These are phyloP conservation scores for Aspergillus sp. DNA, from an alignment of 2,329 filamentous ascomycete species.

Conservation along the genomic window DNA sequence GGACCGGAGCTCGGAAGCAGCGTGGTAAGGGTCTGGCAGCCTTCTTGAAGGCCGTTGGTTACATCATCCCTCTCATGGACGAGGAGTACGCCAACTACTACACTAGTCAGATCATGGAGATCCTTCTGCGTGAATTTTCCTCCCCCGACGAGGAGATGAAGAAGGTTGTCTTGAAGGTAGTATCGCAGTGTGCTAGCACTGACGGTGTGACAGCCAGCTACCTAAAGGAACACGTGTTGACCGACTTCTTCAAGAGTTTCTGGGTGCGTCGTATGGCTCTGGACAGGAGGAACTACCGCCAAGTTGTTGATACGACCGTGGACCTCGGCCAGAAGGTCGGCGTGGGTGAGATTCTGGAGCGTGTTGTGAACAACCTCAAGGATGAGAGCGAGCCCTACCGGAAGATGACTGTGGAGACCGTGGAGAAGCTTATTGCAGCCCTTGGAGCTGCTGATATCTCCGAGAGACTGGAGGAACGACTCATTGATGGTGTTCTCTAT, in stretches of 20 bases:
- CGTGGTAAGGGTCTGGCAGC: slow-evolving; percentile 93
- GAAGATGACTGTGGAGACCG: slow-evolving; percentile 98
- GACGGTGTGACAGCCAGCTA: slow-evolving; percentile 94
- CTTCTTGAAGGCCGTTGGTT: slow-evolving; percentile 95
- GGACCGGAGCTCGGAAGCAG: slow-evolving; percentile 95
- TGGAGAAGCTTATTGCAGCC: slow-evolving; percentile 93
- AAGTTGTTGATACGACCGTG: slow-evolving; percentile 97
- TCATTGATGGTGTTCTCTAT: slow-evolving; percentile 92
- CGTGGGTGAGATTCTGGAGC: slow-evolving; percentile 88
- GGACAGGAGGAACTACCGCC: slow-evolving; percentile 95
- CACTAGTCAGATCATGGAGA: slow-evolving; percentile 98
- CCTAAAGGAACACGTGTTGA: slow-evolving; percentile 89
- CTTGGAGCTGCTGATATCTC: slow-evolving; percentile 92
- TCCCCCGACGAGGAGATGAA: slow-evolving; percentile 99
- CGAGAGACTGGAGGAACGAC: slow-evolving; percentile 84
- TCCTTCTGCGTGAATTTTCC: slow-evolving; percentile 89
- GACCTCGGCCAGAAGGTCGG: slow-evolving; percentile 98
- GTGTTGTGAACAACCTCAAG: slow-evolving; percentile 92
- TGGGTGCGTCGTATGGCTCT: slow-evolving; percentile 97
- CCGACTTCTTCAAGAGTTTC: slow-evolving; percentile 98
- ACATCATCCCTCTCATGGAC: slow-evolving; percentile 98
- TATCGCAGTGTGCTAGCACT: slow-evolving; percentile 92
- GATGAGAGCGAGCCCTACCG: slow-evolving; percentile 97
- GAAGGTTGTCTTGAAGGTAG: slow-evolving; percentile 96
- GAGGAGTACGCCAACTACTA: slow-evolving; percentile 99